Evolutionary conservation across 306 rosid species (phyloP).

Genomic region (Cucurbita argyrosperma): DNA sequence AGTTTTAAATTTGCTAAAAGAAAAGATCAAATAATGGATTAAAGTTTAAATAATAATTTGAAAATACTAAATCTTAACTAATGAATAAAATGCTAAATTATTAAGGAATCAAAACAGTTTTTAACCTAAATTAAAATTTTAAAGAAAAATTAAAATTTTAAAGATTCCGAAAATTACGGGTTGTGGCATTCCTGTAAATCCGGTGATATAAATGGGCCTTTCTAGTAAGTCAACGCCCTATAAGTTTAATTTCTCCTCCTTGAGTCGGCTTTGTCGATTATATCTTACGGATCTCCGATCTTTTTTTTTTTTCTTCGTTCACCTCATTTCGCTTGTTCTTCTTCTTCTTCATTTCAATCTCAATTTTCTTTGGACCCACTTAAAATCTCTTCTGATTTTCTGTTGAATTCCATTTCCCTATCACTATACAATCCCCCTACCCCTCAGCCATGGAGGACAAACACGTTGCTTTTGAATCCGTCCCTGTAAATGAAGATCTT

Average conservation of each 20-base stretch:
- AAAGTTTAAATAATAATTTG: too few species aligned
- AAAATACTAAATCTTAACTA: too few species aligned
- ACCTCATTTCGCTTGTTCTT: neutral
- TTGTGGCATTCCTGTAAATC: neutral
- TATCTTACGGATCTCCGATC: neutral
- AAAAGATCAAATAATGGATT: too few species aligned
- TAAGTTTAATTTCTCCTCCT: neutral
- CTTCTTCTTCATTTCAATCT: neutral
- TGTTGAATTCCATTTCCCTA: neutral
- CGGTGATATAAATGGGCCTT: neutral
- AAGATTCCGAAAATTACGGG: neutral
- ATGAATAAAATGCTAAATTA: too few species aligned
- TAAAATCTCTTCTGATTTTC: neutral
- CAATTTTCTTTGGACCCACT: neutral
- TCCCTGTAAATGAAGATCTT: constrained; percentile 10
- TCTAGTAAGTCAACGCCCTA: neutral
- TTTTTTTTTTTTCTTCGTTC: neutral
- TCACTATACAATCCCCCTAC: neutral
- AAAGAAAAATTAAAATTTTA: too few species aligned
- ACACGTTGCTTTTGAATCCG: constrained; percentile 24
- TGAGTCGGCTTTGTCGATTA: neutral
- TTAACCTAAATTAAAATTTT: too few species aligned
- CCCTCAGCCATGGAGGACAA: constrained; percentile 38
- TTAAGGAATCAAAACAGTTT: too few species aligned
- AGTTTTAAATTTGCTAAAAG: too few species aligned